phyloP scores from a whole-genome alignment of 1,284 basidiomycete species.

The Cerrena zonata region DNA sequence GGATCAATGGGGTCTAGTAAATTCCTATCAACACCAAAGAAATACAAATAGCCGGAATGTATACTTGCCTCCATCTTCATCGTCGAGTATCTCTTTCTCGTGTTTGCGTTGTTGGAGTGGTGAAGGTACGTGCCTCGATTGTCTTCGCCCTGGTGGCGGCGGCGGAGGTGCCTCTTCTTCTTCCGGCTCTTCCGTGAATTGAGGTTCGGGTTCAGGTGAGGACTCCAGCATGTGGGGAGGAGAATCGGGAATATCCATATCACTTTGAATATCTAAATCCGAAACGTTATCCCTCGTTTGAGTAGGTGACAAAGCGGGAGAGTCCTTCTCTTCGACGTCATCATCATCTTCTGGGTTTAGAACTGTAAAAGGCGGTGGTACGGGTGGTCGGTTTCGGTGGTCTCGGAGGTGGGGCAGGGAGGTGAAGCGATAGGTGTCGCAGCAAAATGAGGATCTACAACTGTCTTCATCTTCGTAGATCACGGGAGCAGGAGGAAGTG shows the following conservation, averaged over 20 bases:
- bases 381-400: neutral
- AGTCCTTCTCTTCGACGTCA: conserved; percentile 9
- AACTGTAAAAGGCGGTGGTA: neutral
- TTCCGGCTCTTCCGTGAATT: too few species aligned
- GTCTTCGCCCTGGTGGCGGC: conserved; percentile 3
- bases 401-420: neutral
- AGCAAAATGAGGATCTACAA: neutral
- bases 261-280: conserved; percentile 4
- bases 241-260: conserved; percentile 5
- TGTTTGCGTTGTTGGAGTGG: neutral
- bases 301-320: conserved; percentile 1
- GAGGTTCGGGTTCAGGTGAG: too few species aligned
- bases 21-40: conserved; percentile 3
- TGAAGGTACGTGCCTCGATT: neutral
- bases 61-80: conserved; percentile 54
- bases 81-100: conserved; percentile 47
- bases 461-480: neutral
- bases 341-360: neutral
- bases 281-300: conserved; percentile 7
- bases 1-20: conserved; percentile 62
- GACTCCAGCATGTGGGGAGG: neutral
- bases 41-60: conserved; percentile 1
- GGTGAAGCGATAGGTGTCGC: neutral
- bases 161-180: too few species aligned
- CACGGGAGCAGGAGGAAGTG: conserved; percentile 1